Percentiles rank a stretch among this genome's conserved stretches.
Evolutionary conservation across 2,329 filamentous ascomycete genomes (phyloP).

Genomic region (Pestalotiopsis sp.): DNA sequence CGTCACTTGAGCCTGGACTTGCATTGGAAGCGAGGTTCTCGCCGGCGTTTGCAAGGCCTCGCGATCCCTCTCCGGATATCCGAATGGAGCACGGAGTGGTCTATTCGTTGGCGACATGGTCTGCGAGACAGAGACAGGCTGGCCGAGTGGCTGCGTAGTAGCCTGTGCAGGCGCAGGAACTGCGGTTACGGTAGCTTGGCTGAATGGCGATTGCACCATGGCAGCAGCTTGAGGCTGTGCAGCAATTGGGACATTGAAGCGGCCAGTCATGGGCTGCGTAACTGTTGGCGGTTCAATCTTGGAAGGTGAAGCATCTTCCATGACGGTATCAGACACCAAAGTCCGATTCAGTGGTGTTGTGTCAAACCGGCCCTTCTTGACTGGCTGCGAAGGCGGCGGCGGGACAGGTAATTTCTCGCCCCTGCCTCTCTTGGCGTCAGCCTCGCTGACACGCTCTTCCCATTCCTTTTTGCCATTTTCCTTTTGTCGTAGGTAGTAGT

Average conservation of each 20-base stretch:
- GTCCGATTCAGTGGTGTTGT: constrained; percentile 42
- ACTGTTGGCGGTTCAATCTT: constrained; percentile 46
- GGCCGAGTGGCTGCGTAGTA: constrained; percentile 37
- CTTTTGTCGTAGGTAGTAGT: constrained; percentile 66
- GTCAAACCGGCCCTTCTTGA: constrained; percentile 55
- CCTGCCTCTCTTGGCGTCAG: constrained; percentile 55
- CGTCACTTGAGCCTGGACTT: constrained; percentile 27
- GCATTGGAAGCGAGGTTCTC: constrained; percentile 30
- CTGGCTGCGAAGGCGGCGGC: constrained; percentile 55
- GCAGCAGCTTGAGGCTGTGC: constrained; percentile 37
- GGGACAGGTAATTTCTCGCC: constrained; percentile 63
- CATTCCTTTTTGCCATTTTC: constrained; percentile 63
- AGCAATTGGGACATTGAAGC: constrained; percentile 48
- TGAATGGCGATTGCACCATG: constrained; percentile 28
- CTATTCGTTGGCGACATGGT: constrained; percentile 48
- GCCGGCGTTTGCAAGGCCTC: constrained; percentile 29
- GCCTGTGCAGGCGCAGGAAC: constrained; percentile 24
- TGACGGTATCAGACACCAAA: constrained; percentile 49
- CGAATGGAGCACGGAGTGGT: constrained; percentile 47
- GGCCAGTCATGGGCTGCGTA: constrained; percentile 39
- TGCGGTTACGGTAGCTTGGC: constrained; percentile 28
- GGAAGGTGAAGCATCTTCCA: constrained; percentile 43
- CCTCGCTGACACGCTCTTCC: constrained; percentile 60
- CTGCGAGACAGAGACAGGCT: constrained; percentile 36
- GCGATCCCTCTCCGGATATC: constrained; percentile 46